These are phyloP conservation scores for Meredithiella fracta DNA, from an alignment of 2,329 filamentous ascomycete species.

Conservation along the genomic window DNA sequence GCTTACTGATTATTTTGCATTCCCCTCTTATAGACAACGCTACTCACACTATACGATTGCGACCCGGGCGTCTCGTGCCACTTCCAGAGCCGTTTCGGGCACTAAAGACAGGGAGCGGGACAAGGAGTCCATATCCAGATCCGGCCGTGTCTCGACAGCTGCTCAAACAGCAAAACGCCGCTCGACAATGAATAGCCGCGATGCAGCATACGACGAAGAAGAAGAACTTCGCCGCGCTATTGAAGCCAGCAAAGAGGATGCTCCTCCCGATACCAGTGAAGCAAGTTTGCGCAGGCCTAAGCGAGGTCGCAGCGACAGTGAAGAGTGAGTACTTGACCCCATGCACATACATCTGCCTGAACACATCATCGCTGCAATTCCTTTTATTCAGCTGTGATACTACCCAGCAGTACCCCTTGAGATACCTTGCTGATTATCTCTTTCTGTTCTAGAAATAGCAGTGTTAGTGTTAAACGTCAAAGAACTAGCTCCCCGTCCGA, in stretches of 20 bases:
- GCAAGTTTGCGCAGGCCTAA: slow-evolving; percentile 48
- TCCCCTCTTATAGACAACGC: slow-evolving; percentile 33
- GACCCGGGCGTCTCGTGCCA: slow-evolving; percentile 37
- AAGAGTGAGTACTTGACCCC: slow-evolving; percentile 53
- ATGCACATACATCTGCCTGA: background rate
- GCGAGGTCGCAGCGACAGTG: slow-evolving; percentile 73
- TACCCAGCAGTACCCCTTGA: background rate
- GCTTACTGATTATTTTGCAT: background rate
- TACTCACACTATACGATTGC: slow-evolving; percentile 51
- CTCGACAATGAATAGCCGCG: slow-evolving; percentile 93
- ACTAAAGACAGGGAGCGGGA: slow-evolving; percentile 31
- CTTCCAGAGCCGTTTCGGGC: slow-evolving; percentile 43
- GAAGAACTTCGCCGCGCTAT: slow-evolving; percentile 77
- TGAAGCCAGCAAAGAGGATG: slow-evolving; percentile 84
- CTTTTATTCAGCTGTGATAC: background rate
- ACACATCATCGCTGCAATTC: background rate
- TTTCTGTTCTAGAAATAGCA: slow-evolving; percentile 41
- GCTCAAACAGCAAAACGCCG: slow-evolving; percentile 59
- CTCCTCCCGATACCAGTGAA: slow-evolving; percentile 35
- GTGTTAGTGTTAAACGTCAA: slow-evolving; percentile 55
- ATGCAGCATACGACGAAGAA: slow-evolving; percentile 90
- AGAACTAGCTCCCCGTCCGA: slow-evolving; percentile 64
- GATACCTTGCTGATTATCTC: slow-evolving; percentile 2
- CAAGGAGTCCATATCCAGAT: slow-evolving; percentile 46
- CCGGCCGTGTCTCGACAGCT: slow-evolving; percentile 33